These are phyloP conservation scores for Chrysoporthe cubensis DNA, from an alignment of 2,329 filamentous ascomycete species.

Conservation along the genomic window DNA sequence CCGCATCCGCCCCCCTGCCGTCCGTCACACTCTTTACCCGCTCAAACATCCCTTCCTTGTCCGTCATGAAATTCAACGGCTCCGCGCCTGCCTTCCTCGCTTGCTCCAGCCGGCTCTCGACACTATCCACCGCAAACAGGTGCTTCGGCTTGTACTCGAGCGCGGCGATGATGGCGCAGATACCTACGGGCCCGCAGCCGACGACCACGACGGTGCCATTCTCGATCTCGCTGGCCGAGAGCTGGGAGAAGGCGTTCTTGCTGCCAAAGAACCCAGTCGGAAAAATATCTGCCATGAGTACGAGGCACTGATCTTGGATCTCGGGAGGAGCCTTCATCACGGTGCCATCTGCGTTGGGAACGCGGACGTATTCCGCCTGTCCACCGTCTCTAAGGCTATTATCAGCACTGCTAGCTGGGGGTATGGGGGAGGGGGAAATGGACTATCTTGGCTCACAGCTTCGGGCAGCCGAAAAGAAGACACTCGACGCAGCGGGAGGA, in stretches of 20 bases:
- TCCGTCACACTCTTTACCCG: slow-evolving; percentile 76
- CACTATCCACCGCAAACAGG: slow-evolving; percentile 78
- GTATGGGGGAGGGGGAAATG: no score
- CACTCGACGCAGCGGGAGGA: slow-evolving; percentile 77
- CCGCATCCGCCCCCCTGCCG: slow-evolving; percentile 82
- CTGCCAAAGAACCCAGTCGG: slow-evolving; percentile 86
- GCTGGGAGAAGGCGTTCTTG: slow-evolving; percentile 70
- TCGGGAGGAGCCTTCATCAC: slow-evolving; percentile 73
- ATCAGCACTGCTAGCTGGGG: background rate
- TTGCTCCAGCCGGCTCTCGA: slow-evolving; percentile 73
- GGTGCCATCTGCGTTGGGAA: slow-evolving; percentile 81
- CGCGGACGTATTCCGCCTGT: slow-evolving; percentile 81
- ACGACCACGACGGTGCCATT: slow-evolving; percentile 77
- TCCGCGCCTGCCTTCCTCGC: slow-evolving; percentile 78
- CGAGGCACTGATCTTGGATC: slow-evolving; percentile 74
- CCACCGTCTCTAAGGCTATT: slow-evolving; percentile 60
- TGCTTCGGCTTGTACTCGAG: slow-evolving; percentile 76
- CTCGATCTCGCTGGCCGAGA: slow-evolving; percentile 54
- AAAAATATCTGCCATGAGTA: slow-evolving; percentile 86
- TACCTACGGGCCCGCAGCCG: slow-evolving; percentile 83
- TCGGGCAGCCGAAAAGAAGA: slow-evolving; percentile 70
- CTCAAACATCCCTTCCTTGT: slow-evolving; percentile 66
- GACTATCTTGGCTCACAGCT: slow-evolving; percentile 43
- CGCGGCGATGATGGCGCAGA: slow-evolving; percentile 81
- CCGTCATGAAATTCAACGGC: slow-evolving; percentile 75